Base-by-base conservation (phyloP, 164 flowering plant genomes). In the Piper longum region DNA sequence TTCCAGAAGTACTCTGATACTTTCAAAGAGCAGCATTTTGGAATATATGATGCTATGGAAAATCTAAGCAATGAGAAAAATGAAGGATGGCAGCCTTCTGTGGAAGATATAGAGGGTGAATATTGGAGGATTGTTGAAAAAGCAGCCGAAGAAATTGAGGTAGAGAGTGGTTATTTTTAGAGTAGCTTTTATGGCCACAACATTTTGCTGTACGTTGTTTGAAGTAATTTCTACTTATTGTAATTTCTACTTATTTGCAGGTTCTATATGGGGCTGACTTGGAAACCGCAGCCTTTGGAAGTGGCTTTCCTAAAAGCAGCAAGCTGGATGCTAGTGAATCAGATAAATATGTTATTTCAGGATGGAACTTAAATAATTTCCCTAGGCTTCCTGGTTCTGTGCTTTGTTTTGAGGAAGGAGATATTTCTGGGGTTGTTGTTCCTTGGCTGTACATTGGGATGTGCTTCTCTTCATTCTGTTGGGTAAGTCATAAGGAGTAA, bases 381-480 rank as follows among this genome's bases (percentile, higher is more conserved):
- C 79, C 97, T 2, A 89, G 97, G 42, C 80, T 90, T 59, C 85
- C 83, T 13, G 95, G 95, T 56, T 90, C 97, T 58, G 80, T 86
- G 39, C 82, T 91, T 45, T 73, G 75, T 73, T 88, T 85, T 71
- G 97, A 91, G 72, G 68, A 67, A 64, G 72, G 78, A 60, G 87
- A 91, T 62, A 91, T 91, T 45, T 88, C 97, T 0, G 97, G 97
- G 57, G 97, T 91, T 67, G 70, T 85, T 40, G 95, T 88, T 41
- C 97, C 97, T 52, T 91, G 97, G 97, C 79, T 91, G 14, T 88
- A 91, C 75, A 72, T 91, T 58, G 95, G 97, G 48, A 91, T 88
- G 95, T 91, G 95, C 75, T 85, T 91, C 72, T 91, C 97, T 39
- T 88, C 97, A 71, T 91, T 91, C 75, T 91, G 97, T 71, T 90